These are phyloP conservation scores for Ophryocystis elektroscirrha DNA, from an alignment of 169 alveolate species.

Conservation along the genomic window DNA sequence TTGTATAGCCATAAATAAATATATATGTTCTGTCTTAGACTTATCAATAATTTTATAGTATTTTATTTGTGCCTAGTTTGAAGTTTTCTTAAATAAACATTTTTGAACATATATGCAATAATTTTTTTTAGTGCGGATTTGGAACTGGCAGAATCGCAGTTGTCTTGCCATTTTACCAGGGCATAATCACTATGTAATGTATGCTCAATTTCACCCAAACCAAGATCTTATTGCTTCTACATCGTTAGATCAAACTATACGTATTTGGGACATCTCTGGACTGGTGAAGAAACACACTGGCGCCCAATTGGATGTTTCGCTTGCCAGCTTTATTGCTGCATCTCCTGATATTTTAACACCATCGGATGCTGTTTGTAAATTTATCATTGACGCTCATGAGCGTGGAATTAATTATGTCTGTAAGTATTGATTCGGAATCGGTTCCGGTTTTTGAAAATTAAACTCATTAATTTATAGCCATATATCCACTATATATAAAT, in stretches of 20 bases:
- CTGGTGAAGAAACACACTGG: constrained; percentile 58
- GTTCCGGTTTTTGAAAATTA: too few species aligned
- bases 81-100: background rate
- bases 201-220: constrained; percentile 75
- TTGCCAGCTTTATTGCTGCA: background rate
- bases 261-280: constrained; percentile 79
- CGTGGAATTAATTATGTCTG: constrained; percentile 86
- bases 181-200: constrained; percentile 84
- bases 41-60: too few species aligned
- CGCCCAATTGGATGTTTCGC: background rate
- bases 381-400: constrained; percentile 82
- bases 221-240: constrained; percentile 73
- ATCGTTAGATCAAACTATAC: constrained; percentile 67
- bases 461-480: too few species aligned
- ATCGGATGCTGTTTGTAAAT: constrained; percentile 60
- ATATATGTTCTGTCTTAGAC: too few species aligned
- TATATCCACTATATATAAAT: too few species aligned
- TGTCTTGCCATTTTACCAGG: constrained; percentile 64
- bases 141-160: constrained; percentile 79
- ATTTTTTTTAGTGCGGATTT: constrained; percentile 48
- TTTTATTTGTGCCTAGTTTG: too few species aligned
- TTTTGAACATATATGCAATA: background rate
- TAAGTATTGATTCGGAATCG: too few species aligned
- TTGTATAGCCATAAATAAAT: too few species aligned
- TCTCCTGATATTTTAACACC: constrained; percentile 57